These are phyloP conservation scores for Tulasnella sp. DNA, from an alignment of 768 basidiomycete species.

Conservation along the genomic window DNA sequence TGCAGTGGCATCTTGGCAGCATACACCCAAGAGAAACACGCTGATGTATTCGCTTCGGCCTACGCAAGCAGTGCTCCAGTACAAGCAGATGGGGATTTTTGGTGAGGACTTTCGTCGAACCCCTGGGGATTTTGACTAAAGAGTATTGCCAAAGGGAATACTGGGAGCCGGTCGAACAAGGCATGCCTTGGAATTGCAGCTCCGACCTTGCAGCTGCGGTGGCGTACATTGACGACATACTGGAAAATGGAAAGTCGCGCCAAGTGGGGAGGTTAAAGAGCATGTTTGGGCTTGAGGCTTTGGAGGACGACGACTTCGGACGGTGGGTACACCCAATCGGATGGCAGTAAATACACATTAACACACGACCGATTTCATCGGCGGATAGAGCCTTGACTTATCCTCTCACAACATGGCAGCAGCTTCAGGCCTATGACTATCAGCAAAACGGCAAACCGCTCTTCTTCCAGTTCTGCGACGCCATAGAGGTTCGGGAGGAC, in stretches of 20 bases:
- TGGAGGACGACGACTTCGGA: slow-evolving; percentile 12
- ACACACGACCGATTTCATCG: neutral
- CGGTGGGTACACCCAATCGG: neutral
- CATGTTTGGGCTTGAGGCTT: slow-evolving; percentile 2
- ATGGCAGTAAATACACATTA: neutral
- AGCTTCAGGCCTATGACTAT: slow-evolving; percentile 7
- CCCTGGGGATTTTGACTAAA: neutral
- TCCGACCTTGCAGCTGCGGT: slow-evolving; percentile 9
- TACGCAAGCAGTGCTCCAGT: slow-evolving; percentile 24
- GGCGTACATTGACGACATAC: neutral
- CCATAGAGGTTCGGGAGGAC: neutral
- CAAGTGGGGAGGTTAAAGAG: neutral
- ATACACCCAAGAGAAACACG: slow-evolving; percentile 19
- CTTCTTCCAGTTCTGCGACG: slow-evolving; percentile 29
- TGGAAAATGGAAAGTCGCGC: neutral
- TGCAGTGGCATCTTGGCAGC: slow-evolving; percentile 17
- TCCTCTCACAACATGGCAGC: slow-evolving; percentile 16
- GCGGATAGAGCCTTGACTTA: neutral
- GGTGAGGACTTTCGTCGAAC: neutral
- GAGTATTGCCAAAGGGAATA: neutral
- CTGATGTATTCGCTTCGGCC: slow-evolving; percentile 15
- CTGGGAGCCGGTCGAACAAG: slow-evolving; percentile 18
- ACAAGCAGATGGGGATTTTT: slow-evolving; percentile 23
- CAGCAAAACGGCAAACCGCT: neutral
- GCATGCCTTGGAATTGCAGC: slow-evolving; percentile 28